Percentiles rank a stretch among this genome's conserved stretches.
These are phyloP conservation scores for Gaeumannomyces tritici DNA, from an alignment of 2,329 filamentous ascomycete species.

Conservation along the genomic window DNA sequence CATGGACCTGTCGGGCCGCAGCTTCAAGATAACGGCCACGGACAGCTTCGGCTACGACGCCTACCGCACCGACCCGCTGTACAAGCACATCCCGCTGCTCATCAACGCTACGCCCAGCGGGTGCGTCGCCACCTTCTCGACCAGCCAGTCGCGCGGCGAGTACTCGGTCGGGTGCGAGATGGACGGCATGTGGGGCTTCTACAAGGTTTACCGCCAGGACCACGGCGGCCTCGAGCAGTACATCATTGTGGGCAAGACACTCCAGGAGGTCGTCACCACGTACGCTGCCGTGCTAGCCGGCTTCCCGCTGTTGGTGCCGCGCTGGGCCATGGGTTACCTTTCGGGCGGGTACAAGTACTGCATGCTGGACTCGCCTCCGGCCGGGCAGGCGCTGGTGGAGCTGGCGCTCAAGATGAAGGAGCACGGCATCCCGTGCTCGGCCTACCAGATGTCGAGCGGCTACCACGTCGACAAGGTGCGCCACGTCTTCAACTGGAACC, in stretches of 20 bases:
- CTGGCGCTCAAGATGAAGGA: constrained; percentile 52
- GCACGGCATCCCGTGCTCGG: constrained; percentile 60
- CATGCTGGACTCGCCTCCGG: constrained; percentile 40
- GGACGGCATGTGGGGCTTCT: constrained; percentile 66
- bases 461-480: constrained; percentile 66
- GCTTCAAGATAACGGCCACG: constrained; percentile 58
- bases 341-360: constrained; percentile 52
- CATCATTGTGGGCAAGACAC: constrained; percentile 53
- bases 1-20: constrained; percentile 59
- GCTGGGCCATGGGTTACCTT: constrained; percentile 66
- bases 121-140: constrained; percentile 59
- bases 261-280: constrained; percentile 54
- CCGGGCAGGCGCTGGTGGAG: constrained; percentile 47
- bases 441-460: constrained; percentile 63
- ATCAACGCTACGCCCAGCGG: constrained; percentile 57
- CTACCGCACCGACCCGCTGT: constrained; percentile 61
- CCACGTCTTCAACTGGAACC: constrained; percentile 65
- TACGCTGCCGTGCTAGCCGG: constrained; percentile 58
- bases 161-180: constrained; percentile 64
- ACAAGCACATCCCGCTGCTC: constrained; percentile 66
- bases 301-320: constrained; percentile 56
- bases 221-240: constrained; percentile 66
- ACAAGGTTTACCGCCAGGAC: constrained; percentile 65
- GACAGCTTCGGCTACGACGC: constrained; percentile 68
- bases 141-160: constrained; percentile 51